phyloP scores from a whole-genome alignment of 192 early-diverging fungal species.

The Jimgerdemannia lactiflua region DNA sequence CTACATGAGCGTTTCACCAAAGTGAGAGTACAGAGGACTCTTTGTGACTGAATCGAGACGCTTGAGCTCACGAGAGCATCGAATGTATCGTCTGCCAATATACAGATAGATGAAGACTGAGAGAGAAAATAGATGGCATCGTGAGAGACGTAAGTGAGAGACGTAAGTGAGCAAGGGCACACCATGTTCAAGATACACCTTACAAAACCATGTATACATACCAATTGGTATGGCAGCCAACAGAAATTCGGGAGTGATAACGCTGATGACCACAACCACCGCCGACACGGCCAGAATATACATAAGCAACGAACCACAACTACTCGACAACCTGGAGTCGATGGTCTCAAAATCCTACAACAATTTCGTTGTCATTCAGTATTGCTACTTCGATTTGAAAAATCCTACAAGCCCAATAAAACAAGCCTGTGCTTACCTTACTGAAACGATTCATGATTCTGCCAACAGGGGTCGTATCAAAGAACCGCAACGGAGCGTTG shows the following conservation, averaged over 20 bases:
- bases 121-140: neutral
- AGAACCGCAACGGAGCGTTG: constrained; percentile 58
- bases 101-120: constrained; percentile 21
- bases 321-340: neutral
- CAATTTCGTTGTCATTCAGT: neutral
- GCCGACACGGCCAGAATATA: constrained; percentile 32
- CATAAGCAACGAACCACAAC: neutral
- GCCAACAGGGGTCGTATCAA: constrained; percentile 73
- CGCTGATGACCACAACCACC: constrained; percentile 40
- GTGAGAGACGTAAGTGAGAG: neutral
- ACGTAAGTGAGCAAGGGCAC: neutral
- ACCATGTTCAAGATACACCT: neutral
- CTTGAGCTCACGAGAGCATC: constrained; percentile 69
- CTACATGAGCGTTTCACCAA: constrained; percentile 50
- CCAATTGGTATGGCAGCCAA: constrained; percentile 10
- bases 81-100: constrained; percentile 21
- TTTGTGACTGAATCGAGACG: constrained; percentile 71
- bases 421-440: neutral
- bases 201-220: constrained; percentile 3
- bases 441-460: constrained; percentile 71
- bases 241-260: constrained; percentile 47
- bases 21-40: constrained; percentile 66
- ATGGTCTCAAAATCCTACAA: neutral
- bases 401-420: neutral
- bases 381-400: neutral